Evolutionary conservation across 805 yeast genomes (phyloP), one percentile per base, ranked within the genome.

Genomic region (Sungouiella thailandica): DNA sequence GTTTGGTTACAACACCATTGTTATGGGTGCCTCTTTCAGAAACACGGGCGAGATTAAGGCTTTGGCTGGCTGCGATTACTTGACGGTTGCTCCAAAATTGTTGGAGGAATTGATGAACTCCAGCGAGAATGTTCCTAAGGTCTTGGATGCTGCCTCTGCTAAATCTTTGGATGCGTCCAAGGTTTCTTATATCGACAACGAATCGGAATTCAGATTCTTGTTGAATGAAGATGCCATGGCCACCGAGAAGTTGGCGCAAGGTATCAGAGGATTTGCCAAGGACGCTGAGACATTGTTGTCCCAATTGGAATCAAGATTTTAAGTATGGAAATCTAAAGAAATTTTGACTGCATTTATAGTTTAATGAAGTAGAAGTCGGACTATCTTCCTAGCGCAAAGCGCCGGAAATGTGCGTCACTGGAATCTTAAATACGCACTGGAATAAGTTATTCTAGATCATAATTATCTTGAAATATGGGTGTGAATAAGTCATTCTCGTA

Each of bases 11-110:
- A 76, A 90, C 56, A 93, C 99, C 64, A 89, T 93, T 60, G 97
- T 93, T 59, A 93, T 93, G 99, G 99, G 98, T 69, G 99, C 99
- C 41, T 90, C 97, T 40, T 90, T 93, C 88, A 90, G 99, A 80
- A 93, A 89, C 76, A 66, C 72, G 44, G 96, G 88, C 51, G 98
- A 90, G 73, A 86, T 93, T 69, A 83, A 81, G 68, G 96, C 94
- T 53, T 75, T 93, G 54, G 97, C 98, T 40, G 99, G 99, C 65
- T 81, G 86, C 59, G 99, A 93, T 65, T 88, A 71, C 78, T 75
- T 93, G 69, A 93, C 99, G 60, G 88, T 93, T 56, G 75, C 97
- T 53, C 97, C 97, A 62, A 76, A 74, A 59, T 74, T 93, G 56
- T 80, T 93, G 64, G 96, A 90, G 68, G 83, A 85, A 68, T 78